Conservation (phyloP, 257 asterid species). For the Voacanga thouarsii region DNA sequence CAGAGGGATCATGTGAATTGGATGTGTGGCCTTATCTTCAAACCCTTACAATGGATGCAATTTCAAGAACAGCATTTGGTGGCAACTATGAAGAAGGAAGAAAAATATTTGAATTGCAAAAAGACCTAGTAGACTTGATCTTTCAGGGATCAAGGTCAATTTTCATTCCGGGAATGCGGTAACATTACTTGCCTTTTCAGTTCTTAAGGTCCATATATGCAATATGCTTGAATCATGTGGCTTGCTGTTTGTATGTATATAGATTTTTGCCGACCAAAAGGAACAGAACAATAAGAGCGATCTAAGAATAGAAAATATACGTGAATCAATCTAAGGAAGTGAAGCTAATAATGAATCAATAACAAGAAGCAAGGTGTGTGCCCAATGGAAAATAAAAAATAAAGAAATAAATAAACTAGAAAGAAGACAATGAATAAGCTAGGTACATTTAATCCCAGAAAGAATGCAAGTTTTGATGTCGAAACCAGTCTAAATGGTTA, state of each 20-base stretch:
- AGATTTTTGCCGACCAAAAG: constrained; percentile 16
- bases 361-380: too few relatives aligned
- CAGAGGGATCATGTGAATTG: constrained; percentile 24
- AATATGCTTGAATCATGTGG: not conserved
- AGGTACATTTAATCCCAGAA: too few relatives aligned
- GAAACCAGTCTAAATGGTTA: too few relatives aligned
- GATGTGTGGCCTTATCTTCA: constrained; percentile 44
- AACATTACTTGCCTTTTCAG: not conserved
- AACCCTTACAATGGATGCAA: constrained; percentile 31
- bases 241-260: not conserved
- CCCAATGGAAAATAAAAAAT: too few relatives aligned
- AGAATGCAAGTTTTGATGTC: too few relatives aligned
- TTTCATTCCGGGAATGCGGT: constrained; percentile 37
- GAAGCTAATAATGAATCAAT: too few relatives aligned
- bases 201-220: not conserved
- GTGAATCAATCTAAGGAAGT: too few relatives aligned
- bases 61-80: constrained; percentile 48
- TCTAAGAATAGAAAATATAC: too few relatives aligned
- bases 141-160: not conserved
- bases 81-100: constrained; percentile 41
- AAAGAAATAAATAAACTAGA: too few relatives aligned
- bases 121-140: constrained; percentile 13
- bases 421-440: too few relatives aligned
- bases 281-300: constrained; percentile 14
- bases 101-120: constrained; percentile 37